A percentile compares a stretch with the other conserved stretches of the same genome.
Conservation (phyloP, 108 stramenopile genomes). For the Nitzschia sp. region DNA sequence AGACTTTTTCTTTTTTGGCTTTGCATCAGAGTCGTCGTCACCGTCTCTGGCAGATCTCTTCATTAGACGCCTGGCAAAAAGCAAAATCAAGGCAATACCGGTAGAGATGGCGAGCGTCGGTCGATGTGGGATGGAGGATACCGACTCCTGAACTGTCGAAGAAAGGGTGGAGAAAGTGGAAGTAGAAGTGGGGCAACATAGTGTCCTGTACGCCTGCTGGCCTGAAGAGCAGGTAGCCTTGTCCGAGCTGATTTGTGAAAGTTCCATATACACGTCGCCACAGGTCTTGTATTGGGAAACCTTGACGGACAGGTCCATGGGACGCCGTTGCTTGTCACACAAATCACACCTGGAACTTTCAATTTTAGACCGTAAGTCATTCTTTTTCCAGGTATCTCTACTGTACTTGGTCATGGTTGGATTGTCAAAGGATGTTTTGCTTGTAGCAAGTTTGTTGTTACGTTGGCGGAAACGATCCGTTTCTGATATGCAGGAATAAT, state of each 20-base stretch:
- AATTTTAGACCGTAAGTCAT: neutral
- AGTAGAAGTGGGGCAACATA: neutral
- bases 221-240: conserved; percentile 7
- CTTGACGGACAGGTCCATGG: conserved; percentile 9
- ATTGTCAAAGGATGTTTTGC: neutral
- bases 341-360: conserved; percentile 5
- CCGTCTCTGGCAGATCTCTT: neutral
- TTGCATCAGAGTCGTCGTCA: neutral
- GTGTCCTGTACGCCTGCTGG: neutral
- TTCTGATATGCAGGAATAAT: neutral
- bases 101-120: neutral
- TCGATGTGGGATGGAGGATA: neutral
- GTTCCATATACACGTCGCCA: conserved; percentile 25
- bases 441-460: neutral
- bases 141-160: neutral
- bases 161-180: neutral
- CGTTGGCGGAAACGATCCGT: neutral
- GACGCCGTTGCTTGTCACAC: conserved; percentile 1
- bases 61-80: neutral
- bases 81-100: conserved; percentile 7
- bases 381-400: conserved; percentile 3
- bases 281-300: conserved; percentile 22
- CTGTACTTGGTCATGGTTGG: conserved; percentile 7
- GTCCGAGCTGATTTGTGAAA: conserved; percentile 9
- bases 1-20: neutral